Evolutionary conservation across 2,329 filamentous ascomycete genomes (phyloP).

Genomic region (Didymella exigua): DNA sequence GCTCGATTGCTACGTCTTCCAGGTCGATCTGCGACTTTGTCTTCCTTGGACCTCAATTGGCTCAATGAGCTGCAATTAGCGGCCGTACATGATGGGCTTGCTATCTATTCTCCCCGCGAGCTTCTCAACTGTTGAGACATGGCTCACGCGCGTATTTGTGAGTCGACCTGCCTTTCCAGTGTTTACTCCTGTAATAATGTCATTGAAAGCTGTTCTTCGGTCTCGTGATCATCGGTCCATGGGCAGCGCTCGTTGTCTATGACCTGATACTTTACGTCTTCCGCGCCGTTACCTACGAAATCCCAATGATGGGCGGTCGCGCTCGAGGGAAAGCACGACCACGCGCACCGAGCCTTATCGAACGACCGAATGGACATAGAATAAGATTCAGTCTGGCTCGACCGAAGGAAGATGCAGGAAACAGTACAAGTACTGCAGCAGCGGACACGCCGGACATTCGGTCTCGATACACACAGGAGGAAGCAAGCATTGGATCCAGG

Average conservation of each 20-base stretch:
- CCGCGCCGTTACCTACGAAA: conserved; percentile 62
- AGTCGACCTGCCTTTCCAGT: conserved; percentile 26
- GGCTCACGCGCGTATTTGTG: conserved; percentile 68
- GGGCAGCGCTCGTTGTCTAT: conserved; percentile 65
- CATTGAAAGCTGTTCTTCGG: conserved; percentile 39
- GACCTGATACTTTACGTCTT: conserved; percentile 67
- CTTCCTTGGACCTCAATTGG: background rate
- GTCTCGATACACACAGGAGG: conserved; percentile 32
- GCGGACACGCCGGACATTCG: conserved; percentile 36
- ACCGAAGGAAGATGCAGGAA: conserved; percentile 29
- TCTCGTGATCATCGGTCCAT: conserved; percentile 65
- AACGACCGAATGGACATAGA: conserved; percentile 59
- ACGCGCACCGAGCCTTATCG: conserved; percentile 65
- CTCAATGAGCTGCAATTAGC: background rate
- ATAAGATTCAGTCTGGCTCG: conserved; percentile 52
- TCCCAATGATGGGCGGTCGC: conserved; percentile 65
- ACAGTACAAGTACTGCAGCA: conserved; percentile 25
- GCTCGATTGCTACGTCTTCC: background rate
- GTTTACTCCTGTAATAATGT: background rate
- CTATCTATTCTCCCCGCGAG: conserved; percentile 68
- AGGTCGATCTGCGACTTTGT: background rate
- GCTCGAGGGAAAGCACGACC: conserved; percentile 65
- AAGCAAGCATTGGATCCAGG: background rate
- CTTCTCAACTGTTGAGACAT: conserved; percentile 64
- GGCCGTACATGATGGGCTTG: conserved; percentile 60